Evolutionary conservation across 2,329 filamentous ascomycete genomes (phyloP).

Genomic region (Alternaria gansuensis): DNA sequence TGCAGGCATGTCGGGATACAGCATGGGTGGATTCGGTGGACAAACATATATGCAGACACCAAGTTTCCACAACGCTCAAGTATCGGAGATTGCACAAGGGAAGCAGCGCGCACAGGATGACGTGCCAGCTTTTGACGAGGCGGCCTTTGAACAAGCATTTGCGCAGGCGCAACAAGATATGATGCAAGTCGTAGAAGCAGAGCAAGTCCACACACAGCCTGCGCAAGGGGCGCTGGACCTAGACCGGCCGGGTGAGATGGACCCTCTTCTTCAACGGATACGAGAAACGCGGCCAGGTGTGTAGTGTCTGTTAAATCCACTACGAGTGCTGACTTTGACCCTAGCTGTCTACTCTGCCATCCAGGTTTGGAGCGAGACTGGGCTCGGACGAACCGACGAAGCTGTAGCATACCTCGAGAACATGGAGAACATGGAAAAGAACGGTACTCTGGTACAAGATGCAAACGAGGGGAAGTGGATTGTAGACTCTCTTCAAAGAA

Average conservation of each 20-base stretch:
- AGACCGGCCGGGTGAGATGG: conserved; percentile 39
- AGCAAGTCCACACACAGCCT: conserved; percentile 28
- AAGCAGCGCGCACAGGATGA: conserved; percentile 49
- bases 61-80: conserved; percentile 30
- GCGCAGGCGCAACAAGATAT: conserved; percentile 58
- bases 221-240: conserved; percentile 28
- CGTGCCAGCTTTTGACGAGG: conserved; percentile 61
- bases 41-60: conserved; percentile 39
- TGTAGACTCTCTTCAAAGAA: conserved; percentile 44
- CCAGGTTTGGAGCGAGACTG: conserved; percentile 47
- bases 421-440: conserved; percentile 39
- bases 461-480: conserved; percentile 47
- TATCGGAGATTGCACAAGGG: conserved; percentile 43
- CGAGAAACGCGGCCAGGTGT: conserved; percentile 48
- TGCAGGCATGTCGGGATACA: conserved; percentile 40
- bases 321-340: conserved; percentile 26
- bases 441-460: conserved; percentile 39
- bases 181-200: conserved; percentile 33
- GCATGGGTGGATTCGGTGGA: conserved; percentile 40
- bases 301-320: conserved; percentile 29
- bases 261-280: conserved; percentile 46
- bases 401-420: conserved; percentile 38
- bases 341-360: conserved; percentile 47
- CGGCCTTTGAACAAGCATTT: conserved; percentile 65
- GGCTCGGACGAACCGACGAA: conserved; percentile 39